These are phyloP conservation scores for Microstegium vimineum DNA, from an alignment of 176 grass and related monocot species.

Conservation along the genomic window DNA sequence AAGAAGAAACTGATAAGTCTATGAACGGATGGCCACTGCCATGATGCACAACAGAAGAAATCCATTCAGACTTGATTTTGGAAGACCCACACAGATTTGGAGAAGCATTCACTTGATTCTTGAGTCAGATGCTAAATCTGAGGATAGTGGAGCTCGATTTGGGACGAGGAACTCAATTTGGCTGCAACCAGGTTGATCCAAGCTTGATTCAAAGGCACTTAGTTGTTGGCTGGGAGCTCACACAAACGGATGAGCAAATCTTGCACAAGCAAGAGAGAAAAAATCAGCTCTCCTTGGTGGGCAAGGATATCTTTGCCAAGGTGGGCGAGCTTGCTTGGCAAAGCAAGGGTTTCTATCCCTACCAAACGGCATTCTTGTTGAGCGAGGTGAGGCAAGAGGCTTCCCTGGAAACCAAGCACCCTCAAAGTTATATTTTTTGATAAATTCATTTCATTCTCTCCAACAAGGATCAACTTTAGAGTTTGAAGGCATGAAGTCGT, in stretches of 20 bases:
- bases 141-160: neutral
- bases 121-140: neutral
- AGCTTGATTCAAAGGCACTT: neutral
- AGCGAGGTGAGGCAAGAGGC: neutral
- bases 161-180: neutral
- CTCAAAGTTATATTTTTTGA: neutral
- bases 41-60: neutral
- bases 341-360: neutral
- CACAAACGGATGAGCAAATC: neutral
- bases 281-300: neutral
- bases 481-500: neutral
- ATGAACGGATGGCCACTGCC: too few relatives aligned
- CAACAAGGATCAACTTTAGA: neutral
- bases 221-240: neutral
- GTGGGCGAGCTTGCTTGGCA: neutral
- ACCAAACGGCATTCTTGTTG: neutral
- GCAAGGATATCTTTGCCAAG: neutral
- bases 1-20: too few relatives aligned
- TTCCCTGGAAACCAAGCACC: neutral
- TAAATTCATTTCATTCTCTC: neutral
- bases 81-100: neutral
- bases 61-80: neutral
- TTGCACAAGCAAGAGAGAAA: neutral
- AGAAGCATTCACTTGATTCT: neutral
- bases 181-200: neutral